phyloP scores from a whole-genome alignment of 192 early-diverging fungal genomes.

The Dissophora ornata region DNA sequence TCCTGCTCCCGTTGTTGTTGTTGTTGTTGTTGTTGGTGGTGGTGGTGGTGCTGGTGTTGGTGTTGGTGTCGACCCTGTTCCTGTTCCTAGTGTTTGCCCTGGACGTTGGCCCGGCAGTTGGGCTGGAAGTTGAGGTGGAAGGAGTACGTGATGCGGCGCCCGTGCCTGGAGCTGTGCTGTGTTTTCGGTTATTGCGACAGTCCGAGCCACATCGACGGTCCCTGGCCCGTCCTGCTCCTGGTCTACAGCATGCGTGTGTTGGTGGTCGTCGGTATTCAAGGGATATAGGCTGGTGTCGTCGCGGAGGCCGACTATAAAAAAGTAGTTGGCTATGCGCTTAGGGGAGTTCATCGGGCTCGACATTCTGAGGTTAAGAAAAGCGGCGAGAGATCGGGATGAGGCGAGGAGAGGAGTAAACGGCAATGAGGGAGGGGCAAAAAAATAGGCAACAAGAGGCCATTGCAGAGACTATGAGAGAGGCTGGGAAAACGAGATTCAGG shows the following conservation, averaged over 20 bases:
- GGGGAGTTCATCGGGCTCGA: slow-evolving; percentile 5
- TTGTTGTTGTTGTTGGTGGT: too few species aligned
- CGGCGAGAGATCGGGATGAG: not conserved
- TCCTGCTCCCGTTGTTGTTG: slow-evolving; percentile 5
- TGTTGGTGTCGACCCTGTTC: too few species aligned
- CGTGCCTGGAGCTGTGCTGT: too few species aligned
- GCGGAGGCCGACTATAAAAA: slow-evolving; percentile 48
- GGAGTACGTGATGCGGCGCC: not conserved
- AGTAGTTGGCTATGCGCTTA: slow-evolving; percentile 53
- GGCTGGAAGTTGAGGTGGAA: too few species aligned
- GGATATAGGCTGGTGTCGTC: slow-evolving; percentile 27
- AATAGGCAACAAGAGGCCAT: slow-evolving; percentile 1
- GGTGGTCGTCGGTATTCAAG: not conserved
- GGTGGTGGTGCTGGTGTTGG: too few species aligned
- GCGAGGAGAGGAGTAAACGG: not conserved
- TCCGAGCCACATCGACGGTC: not conserved
- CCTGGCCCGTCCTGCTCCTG: not conserved
- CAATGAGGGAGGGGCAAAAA: slow-evolving; percentile 1
- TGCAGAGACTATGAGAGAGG: slow-evolving; percentile 2
- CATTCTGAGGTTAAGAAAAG: not conserved
- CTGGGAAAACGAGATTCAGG: too few species aligned
- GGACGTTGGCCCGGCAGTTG: too few species aligned
- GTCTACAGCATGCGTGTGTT: not conserved
- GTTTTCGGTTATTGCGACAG: not conserved
- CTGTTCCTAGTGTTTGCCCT: not conserved